Conservation (phyloP, 495 filamentous ascomycete species). For the Mycothermus thermophilus region DNA sequence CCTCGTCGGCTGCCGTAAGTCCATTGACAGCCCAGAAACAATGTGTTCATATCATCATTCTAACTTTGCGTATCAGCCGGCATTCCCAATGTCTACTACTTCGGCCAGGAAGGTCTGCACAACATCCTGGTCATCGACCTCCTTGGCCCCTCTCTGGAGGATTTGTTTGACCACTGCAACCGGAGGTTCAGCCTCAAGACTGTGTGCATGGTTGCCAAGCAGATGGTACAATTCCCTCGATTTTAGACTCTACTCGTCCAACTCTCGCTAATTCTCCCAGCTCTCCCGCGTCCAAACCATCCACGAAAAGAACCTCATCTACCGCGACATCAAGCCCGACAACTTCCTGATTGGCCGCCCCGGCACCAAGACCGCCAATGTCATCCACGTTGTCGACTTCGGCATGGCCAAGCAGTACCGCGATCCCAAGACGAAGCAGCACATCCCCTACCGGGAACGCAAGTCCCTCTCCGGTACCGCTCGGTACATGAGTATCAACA, state of each 20-base stretch:
- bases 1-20: constrained; percentile 96
- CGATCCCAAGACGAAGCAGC: constrained; percentile 97
- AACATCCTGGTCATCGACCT: constrained; percentile 99
- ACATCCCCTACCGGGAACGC: constrained; percentile 95
- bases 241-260: not conserved
- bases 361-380: constrained; percentile 81
- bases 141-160: constrained; percentile 88
- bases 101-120: constrained; percentile 95
- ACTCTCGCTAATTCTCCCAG: constrained; percentile 19
- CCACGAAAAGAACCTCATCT: constrained; percentile 99
- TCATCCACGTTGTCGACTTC: constrained; percentile 98
- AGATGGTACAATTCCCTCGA: constrained; percentile 62
- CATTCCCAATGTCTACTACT: constrained; percentile 99
- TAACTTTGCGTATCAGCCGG: constrained; percentile 48
- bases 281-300: constrained; percentile 97
- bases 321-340: constrained; percentile 98
- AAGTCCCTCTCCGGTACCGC: constrained; percentile 96
- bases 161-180: constrained; percentile 96
- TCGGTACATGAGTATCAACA: constrained; percentile 99
- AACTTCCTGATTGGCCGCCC: constrained; percentile 98
- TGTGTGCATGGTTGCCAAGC: constrained; percentile 98
- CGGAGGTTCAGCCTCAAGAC: constrained; percentile 93
- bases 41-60: not conserved
- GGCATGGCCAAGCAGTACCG: constrained; percentile 99
- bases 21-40: not conserved